Evolutionary conservation across 2,329 filamentous ascomycete species (phyloP), one percentile per base, ranked within the genome.

Genomic region (Epichloe typhina): DNA sequence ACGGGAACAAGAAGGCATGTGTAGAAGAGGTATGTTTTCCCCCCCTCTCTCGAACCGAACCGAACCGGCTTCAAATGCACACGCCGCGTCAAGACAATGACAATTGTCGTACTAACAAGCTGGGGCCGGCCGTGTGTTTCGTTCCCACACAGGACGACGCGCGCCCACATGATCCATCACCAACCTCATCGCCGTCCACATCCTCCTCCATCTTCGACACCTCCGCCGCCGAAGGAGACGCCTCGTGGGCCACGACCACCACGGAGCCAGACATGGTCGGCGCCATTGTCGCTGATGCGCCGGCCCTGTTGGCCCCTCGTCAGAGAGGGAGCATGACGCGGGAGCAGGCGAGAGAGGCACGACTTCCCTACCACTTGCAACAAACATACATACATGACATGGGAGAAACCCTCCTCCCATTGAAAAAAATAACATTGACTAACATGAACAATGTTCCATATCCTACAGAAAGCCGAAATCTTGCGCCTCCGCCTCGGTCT

Each of bases 401-500:
- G 7, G 8, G 26, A 31, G 7, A 37, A 15, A 23, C 23, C 23
- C 36, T 4, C 36, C 12, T 13, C 12, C 12, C 36, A 12, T 7
- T 3, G 4, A 5, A 6, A 15, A 15, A 6, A 15, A 37, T 23
- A 23, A 8, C 23, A 26, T 26, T 15, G 15, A 5, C 12, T 46
- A 40, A 45, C 53, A 51, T 19, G 19, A 11, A 12, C 4, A 2
- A 17, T 17, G 2, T 19, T 38, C 17, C 21, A 1, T 15, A 13
- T 23, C 17, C 36, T 33, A 17, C 46, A 85, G 75, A 76, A 78
- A 66, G 82, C 81, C 19, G 77, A 84, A 60, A 77, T 80, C 46
- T 71, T 89, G 43, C 76, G 76, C 48, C 73, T 87, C 9, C 77
- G 84, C n/a, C 76, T 90, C 15, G 74, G 77, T 31, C 75, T 88